Conservation (phyloP, 164 flowering plant species). For the Dillenia suffruticosa region DNA sequence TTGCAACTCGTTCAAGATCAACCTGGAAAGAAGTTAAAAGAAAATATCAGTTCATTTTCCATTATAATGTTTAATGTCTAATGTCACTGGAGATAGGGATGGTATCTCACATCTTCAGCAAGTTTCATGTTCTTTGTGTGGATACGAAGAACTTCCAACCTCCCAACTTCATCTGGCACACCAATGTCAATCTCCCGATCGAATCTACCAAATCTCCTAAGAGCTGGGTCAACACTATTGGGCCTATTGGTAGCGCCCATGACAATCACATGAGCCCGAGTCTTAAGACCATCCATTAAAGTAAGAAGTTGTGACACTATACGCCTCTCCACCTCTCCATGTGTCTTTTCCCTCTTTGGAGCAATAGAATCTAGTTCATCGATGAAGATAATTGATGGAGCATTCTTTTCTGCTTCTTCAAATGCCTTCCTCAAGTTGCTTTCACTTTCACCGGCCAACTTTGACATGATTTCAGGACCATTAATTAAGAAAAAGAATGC, state of each 20-base stretch:
- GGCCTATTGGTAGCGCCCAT: slow-evolving; percentile 73
- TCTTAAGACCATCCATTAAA: slow-evolving; percentile 66
- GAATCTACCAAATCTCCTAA: slow-evolving; percentile 71
- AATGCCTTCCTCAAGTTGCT: slow-evolving; percentile 58
- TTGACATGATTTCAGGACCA: slow-evolving; percentile 61
- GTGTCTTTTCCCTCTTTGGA: slow-evolving; percentile 69
- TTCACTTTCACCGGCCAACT: slow-evolving; percentile 57
- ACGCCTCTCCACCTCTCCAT: slow-evolving; percentile 80
- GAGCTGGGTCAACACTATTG: slow-evolving; percentile 63
- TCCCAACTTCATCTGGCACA: slow-evolving; percentile 67
- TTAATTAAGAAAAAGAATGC: slow-evolving; percentile 54
- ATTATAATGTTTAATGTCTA: not conserved
- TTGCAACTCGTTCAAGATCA: slow-evolving; percentile 57
- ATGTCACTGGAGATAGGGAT: not conserved
- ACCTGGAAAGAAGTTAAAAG: slow-evolving; percentile 31
- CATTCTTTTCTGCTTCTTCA: slow-evolving; percentile 74
- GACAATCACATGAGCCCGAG: slow-evolving; percentile 62
- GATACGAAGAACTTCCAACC: slow-evolving; percentile 60
- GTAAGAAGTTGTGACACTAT: slow-evolving; percentile 66
- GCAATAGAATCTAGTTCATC: slow-evolving; percentile 73
- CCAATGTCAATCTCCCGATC: slow-evolving; percentile 72
- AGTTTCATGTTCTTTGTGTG: slow-evolving; percentile 77
- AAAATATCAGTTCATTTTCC: not conserved
- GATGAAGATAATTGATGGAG: slow-evolving; percentile 65
- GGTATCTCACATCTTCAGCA: slow-evolving; percentile 46